These are phyloP conservation scores for Fomitopsis betulina DNA, from an alignment of 1,284 basidiomycete genomes.

Conservation along the genomic window DNA sequence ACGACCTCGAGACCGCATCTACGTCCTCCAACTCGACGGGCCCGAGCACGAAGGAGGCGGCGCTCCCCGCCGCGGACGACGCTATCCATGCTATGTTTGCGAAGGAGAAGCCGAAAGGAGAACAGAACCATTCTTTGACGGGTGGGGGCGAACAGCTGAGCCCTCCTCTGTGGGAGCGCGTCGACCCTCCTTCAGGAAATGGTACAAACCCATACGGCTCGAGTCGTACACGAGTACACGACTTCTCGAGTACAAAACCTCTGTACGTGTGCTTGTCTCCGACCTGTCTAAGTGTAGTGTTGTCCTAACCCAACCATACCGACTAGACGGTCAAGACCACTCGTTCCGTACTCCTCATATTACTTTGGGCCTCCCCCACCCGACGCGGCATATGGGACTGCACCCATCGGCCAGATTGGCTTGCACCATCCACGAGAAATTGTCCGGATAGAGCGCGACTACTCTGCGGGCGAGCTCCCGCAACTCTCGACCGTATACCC, in stretches of 20 bases:
- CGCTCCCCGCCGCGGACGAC: constrained; percentile 1
- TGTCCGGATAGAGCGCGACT: constrained; percentile 79
- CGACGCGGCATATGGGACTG: constrained; percentile 70
- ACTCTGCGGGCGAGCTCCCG: constrained; percentile 72
- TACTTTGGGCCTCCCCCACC: constrained; percentile 76
- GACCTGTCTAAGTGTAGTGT: neutral
- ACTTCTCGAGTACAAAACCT: constrained; percentile 13
- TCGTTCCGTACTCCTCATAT: constrained; percentile 73
- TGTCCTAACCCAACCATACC: neutral
- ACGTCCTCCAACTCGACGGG: neutral
- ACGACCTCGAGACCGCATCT: constrained; percentile 3
- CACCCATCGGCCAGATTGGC: constrained; percentile 75
- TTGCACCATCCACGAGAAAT: constrained; percentile 83
- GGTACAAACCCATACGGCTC: constrained; percentile 13
- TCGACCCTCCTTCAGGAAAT: constrained; percentile 4
- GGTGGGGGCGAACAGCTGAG: constrained; percentile 32
- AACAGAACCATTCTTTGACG: constrained; percentile 24
- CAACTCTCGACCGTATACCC: constrained; percentile 82
- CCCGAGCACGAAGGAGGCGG: constrained; percentile 1
- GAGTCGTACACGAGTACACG: constrained; percentile 15
- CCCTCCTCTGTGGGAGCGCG: constrained; percentile 57
- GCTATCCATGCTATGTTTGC: constrained; percentile 7
- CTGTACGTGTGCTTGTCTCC: constrained; percentile 10
- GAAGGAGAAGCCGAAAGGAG: constrained; percentile 6
- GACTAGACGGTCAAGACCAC: constrained; percentile 32